Base-by-base conservation (phyloP, 495 filamentous ascomycete species). In the Penicillium atrosanguineum region DNA sequence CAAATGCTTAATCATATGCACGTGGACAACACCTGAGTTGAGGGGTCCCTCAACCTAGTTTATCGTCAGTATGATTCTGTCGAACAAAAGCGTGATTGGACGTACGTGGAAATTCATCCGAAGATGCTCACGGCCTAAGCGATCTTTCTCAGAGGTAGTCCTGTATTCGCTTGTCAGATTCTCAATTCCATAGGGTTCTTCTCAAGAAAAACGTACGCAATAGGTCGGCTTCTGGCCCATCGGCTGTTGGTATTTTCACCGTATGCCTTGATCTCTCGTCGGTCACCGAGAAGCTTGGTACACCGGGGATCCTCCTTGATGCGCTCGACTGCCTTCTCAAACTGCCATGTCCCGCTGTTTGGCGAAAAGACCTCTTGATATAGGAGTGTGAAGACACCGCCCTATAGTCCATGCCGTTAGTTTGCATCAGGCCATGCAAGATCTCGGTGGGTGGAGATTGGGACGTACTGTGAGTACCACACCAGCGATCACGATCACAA, bases 291-390 rank as follows among this genome's bases (percentile, higher is more conserved):
- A n/a, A 96, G 63, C 51, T 83, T 81, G 25, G 81, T 76, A 62
- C 87, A 93, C 40, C 81, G 72, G 14, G 81, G 63, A 63, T 95
- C 88, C 34, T 78, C 74, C 65, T 85, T 87, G 62, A 98, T 84
- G 40, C 86, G 84, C 56, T 89, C 81, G 29, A 95, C 87, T 1
- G 90, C 89, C 40, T 86, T 85, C 69, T 95, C 96, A 74, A 95
- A 98, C 69, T 95, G 87, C 60, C 83, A 83, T 23, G 87, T 90
- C 67, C 87, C 86, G 70, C 89, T 92, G 65, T 93, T 87, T 3
- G 88, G 83, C 12, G 89, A 87, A 67, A 97, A 87, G 18, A 97
- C 88, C 44, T 98, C 94, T 9, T 79, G 77, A 66, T 89, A 97
- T 28, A 98, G 79, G 34, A 95, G 71, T 53, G 86, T 88, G 54